These are phyloP conservation scores for Ceratocystis alfenasii DNA, from an alignment of 2,329 filamentous ascomycete genomes.

Conservation along the genomic window DNA sequence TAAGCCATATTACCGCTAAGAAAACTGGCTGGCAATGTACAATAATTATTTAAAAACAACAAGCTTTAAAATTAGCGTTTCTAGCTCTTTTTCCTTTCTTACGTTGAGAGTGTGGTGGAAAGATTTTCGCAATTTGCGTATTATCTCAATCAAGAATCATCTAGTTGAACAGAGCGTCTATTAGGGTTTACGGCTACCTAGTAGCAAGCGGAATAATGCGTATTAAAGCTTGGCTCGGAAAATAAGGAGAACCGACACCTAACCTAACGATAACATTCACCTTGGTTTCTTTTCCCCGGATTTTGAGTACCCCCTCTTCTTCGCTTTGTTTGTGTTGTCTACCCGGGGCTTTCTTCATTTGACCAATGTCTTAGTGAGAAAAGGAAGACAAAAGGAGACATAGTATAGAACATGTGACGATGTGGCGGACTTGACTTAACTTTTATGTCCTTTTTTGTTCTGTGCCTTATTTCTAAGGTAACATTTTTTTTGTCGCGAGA, in stretches of 20 bases:
- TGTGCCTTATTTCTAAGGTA: neutral
- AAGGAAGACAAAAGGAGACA: neutral
- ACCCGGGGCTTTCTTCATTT: neutral
- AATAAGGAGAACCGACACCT: neutral
- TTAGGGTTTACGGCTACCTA: neutral
- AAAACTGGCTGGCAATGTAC: no score
- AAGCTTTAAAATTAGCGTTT: no score
- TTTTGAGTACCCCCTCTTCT: neutral
- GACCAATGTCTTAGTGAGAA: neutral
- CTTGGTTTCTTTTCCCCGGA: neutral
- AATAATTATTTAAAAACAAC: no score
- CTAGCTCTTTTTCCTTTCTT: no score
- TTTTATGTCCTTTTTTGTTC: neutral
- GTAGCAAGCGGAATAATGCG: neutral
- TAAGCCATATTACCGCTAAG: no score
- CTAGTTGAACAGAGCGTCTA: neutral
- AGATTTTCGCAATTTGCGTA: no score
- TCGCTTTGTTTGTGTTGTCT: no score
- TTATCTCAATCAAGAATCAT: no score
- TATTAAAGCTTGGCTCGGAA: no score
- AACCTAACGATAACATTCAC: neutral
- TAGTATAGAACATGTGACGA: neutral
- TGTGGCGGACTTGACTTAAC: neutral
- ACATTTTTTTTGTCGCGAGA: neutral
- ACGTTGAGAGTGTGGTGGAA: no score